A percentile compares a stretch with the other conserved stretches of the same genome.
These are phyloP conservation scores for Penicillium freii DNA, from an alignment of 2,329 filamentous ascomycete genomes.

Conservation along the genomic window DNA sequence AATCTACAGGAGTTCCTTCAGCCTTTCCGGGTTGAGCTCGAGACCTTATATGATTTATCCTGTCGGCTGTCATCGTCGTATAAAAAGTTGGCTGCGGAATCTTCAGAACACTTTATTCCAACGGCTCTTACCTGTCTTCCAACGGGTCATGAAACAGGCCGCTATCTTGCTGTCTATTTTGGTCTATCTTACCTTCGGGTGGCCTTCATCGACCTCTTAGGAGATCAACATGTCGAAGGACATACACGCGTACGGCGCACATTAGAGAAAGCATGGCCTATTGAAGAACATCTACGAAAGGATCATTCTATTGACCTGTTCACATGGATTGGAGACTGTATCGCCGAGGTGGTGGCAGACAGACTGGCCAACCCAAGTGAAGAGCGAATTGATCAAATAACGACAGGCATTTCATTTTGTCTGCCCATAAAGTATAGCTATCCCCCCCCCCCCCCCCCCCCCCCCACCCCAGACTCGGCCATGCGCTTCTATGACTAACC, in stretches of 20 bases:
- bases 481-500: conserved; percentile 5
- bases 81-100: conserved; percentile 36
- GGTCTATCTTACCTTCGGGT: conserved; percentile 53
- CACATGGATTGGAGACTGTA: conserved; percentile 70
- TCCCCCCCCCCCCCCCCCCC: neutral
- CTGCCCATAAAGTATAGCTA: conserved; percentile 42
- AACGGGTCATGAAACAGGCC: conserved; percentile 52
- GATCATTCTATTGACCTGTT: conserved; percentile 70
- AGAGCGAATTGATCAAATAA: conserved; percentile 33
- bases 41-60: conserved; percentile 36
- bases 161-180: conserved; percentile 54
- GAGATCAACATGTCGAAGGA: conserved; percentile 35
- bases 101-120: conserved; percentile 44
- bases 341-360: conserved; percentile 67
- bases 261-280: conserved; percentile 71
- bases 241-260: conserved; percentile 55
- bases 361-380: conserved; percentile 32
- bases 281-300: conserved; percentile 68
- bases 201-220: conserved; percentile 52
- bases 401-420: conserved; percentile 45
- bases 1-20: conserved; percentile 28
- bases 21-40: conserved; percentile 31
- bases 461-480: neutral
- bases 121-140: conserved; percentile 43
- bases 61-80: conserved; percentile 39